These are phyloP conservation scores for Dryas octopetala DNA, from an alignment of 306 rosid genomes.

Conservation along the genomic window DNA sequence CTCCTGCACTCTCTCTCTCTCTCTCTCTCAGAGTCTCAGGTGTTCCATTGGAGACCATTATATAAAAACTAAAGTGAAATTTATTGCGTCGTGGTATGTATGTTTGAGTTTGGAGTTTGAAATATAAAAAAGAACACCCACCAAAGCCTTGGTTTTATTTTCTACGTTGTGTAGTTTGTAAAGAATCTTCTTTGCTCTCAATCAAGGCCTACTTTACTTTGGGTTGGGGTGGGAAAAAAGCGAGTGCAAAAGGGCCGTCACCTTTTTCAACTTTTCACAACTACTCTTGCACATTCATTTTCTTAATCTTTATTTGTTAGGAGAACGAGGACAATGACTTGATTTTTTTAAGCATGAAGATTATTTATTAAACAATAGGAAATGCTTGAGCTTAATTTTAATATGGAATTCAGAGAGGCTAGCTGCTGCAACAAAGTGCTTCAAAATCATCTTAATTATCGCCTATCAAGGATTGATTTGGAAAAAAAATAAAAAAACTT, in stretches of 20 bases:
- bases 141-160: conserved; percentile 32
- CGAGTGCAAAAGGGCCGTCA: conserved; percentile 20
- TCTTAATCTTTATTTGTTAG: conserved; percentile 11
- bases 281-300: conserved; percentile 36
- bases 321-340: conserved; percentile 7
- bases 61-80: not conserved
- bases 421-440: not conserved
- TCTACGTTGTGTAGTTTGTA: conserved; percentile 31
- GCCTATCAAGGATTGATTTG: not conserved
- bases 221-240: conserved; percentile 26
- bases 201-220: conserved; percentile 22
- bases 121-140: not conserved
- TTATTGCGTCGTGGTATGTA: conserved; percentile 27
- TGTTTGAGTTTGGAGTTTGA: conserved; percentile 21
- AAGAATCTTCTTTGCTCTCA: conserved; percentile 36
- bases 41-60: conserved; percentile 19
- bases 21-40: conserved; percentile 24
- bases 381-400: not conserved
- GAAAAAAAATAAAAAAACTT: not conserved
- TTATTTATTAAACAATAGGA: not conserved
- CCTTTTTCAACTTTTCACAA: conserved; percentile 33
- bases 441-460: not conserved
- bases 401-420: not conserved
- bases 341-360: not conserved
- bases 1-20: conserved; percentile 28